Evolutionary conservation across 768 basidiomycete species (phyloP).

Genomic region (Mycena rebaudengoi): DNA sequence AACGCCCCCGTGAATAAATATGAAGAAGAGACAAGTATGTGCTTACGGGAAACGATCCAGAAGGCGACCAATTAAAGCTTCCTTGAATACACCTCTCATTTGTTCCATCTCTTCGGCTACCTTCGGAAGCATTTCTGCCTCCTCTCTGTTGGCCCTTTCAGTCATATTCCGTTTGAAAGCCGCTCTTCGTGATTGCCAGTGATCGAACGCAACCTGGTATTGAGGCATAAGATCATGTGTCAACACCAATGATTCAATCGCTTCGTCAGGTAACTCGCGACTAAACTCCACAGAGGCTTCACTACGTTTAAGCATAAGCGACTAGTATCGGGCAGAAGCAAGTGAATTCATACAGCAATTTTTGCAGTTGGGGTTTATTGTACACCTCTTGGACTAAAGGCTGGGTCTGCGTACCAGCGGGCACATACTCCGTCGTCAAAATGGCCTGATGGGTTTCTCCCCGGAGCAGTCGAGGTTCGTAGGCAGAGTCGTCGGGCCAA

Average conservation of each 20-base stretch:
- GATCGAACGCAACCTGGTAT: background rate
- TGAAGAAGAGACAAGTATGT: background rate
- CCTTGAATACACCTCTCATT: background rate
- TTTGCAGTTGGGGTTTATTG: background rate
- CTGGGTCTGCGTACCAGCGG: background rate
- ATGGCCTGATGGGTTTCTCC: constrained; percentile 13
- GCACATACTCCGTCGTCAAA: background rate
- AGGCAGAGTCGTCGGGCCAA: background rate
- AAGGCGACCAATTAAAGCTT: background rate
- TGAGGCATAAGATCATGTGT: background rate
- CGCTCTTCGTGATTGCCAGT: background rate
- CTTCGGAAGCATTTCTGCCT: background rate
- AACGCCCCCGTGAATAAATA: background rate
- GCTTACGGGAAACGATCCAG: background rate
- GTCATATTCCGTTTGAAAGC: background rate
- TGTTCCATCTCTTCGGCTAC: background rate
- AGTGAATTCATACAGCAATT: background rate
- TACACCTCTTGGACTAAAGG: background rate
- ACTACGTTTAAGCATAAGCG: background rate
- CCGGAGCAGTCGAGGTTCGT: background rate
- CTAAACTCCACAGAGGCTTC: background rate
- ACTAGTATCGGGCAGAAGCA: background rate
- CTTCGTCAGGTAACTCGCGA: background rate
- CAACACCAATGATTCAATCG: constrained; percentile 1
- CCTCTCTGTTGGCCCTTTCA: background rate